These are phyloP conservation scores for Jimgerdemannia flammicorona DNA, from an alignment of 192 early-diverging fungal genomes.

Conservation along the genomic window DNA sequence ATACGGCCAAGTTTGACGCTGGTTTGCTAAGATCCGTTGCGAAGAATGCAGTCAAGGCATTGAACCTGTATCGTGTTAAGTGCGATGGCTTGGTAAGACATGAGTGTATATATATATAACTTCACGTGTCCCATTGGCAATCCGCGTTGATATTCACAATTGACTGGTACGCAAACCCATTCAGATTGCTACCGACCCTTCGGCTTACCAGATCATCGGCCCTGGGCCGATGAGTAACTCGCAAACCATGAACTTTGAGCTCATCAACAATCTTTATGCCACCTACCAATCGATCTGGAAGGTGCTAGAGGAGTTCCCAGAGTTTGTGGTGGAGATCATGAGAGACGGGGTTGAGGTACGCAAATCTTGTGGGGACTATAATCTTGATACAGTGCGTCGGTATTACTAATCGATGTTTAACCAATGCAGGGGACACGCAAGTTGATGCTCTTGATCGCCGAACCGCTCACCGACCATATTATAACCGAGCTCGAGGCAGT, in stretches of 20 bases:
- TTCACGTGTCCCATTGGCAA: too few species aligned
- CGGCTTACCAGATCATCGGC: constrained; percentile 27
- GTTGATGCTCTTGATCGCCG: constrained; percentile 49
- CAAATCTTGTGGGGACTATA: constrained; percentile 10
- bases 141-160: background rate
- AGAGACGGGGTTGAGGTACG: constrained; percentile 48
- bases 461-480: constrained; percentile 47
- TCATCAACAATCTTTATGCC: constrained; percentile 56
- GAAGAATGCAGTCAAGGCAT: constrained; percentile 52
- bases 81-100: constrained; percentile 49
- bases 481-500: constrained; percentile 49
- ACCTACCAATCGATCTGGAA: constrained; percentile 59
- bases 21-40: constrained; percentile 42
- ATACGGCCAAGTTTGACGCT: constrained; percentile 60
- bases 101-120: too few species aligned
- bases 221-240: constrained; percentile 21
- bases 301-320: constrained; percentile 53
- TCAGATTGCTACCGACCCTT: constrained; percentile 31
- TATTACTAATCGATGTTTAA: background rate
- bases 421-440: constrained; percentile 37
- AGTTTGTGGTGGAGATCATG: constrained; percentile 43
- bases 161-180: background rate
- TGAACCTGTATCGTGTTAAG: constrained; percentile 57
- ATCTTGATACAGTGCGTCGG: constrained; percentile 3
- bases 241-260: constrained; percentile 55